Evolutionary conservation across 2,329 filamentous ascomycete species (phyloP), one percentile per base, ranked within the genome.

Genomic region (Blumeria hordei): DNA sequence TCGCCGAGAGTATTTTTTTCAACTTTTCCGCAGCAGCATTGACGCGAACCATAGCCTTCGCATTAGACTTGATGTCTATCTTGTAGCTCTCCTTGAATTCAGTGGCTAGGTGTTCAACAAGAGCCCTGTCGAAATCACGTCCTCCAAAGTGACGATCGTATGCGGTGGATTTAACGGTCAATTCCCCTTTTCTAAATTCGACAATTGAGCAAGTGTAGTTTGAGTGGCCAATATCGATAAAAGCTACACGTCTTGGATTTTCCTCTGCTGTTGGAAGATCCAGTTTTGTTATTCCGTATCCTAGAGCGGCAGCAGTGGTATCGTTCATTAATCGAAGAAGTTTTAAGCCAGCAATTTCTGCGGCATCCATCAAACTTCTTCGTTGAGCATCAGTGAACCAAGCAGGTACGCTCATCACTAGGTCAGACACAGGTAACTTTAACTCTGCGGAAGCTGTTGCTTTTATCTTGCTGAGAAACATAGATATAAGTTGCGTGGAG

Each of bases 71-170:
- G 72, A 98, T 90, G 68, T 96, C 88, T 63, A 96, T 85, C 77
- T 94, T 94, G 80, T 86, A 94, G 71, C 94, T 95, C 70, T 87
- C 85, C 73, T 92, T 86, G 77, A 96, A 98, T 70, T 96, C 88
- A 66, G 85, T 82, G 64, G 84, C 85, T 66, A 98, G 87, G 73
- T 96, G 90, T 67, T 96, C 88, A 57, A 94, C 83, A 54, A 98
- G 73, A 59, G 87, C 88, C 72, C 88, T 83, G 76, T 98, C 93
- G 67, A 98, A 94, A 74, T 96, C 85, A 65, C 92, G 86, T 61
- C 92, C 92, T 75, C 92, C 92, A 62, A 96, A 94, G 74, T 96
- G 88, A 64, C 88, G 84, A 70, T 98, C 92, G 70, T 80, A 95
- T 59, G 88, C 80, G 47, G 88, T 95, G 32, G 86, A 75, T 76